Evolutionary conservation across 2,329 filamentous ascomycete species (phyloP).

Genomic region (Chaetothyriales sp.): DNA sequence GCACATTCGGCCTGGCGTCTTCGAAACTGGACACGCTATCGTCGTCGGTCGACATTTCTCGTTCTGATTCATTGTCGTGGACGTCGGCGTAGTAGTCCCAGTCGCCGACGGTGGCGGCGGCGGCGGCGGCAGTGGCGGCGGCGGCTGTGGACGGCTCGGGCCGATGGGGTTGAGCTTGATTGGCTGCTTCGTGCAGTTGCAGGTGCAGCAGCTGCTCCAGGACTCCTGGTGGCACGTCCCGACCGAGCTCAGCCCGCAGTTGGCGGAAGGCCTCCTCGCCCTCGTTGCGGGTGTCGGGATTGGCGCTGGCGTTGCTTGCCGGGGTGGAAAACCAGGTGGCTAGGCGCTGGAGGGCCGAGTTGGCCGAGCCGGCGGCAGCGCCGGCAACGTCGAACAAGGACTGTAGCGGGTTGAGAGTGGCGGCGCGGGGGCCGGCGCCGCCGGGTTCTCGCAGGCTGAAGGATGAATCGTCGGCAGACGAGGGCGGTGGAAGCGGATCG

Average conservation of each 20-base stretch:
- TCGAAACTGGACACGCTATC: conserved; percentile 16
- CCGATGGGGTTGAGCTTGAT: conserved; percentile 6
- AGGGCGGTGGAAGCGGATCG: conserved; percentile 63
- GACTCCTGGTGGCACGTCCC: conserved; percentile 11
- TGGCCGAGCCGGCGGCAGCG: not conserved
- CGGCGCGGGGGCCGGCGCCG: not conserved
- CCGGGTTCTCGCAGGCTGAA: conserved; percentile 14
- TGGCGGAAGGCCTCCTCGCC: conserved; percentile 12
- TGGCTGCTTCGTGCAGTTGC: conserved; percentile 9
- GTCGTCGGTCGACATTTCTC: not conserved
- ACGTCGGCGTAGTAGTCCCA: conserved; percentile 15
- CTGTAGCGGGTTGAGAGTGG: not conserved
- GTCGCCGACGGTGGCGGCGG: conserved; percentile 8
- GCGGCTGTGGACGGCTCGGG: conserved; percentile 5
- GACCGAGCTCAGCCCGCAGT: conserved; percentile 13
- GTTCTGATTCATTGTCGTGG: conserved; percentile 4
- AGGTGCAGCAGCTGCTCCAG: conserved; percentile 13
- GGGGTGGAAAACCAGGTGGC: conserved; percentile 14
- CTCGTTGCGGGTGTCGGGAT: conserved; percentile 4
- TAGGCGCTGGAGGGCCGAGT: conserved; percentile 9
- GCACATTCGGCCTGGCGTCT: conserved; percentile 1
- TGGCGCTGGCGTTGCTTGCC: conserved; percentile 1
- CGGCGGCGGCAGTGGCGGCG: not conserved
- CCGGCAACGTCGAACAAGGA: not conserved
- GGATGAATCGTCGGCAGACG: conserved; percentile 9